Evolutionary conservation across 2,329 filamentous ascomycete genomes (phyloP).

Genomic region (Colletotrichum graminicola): DNA sequence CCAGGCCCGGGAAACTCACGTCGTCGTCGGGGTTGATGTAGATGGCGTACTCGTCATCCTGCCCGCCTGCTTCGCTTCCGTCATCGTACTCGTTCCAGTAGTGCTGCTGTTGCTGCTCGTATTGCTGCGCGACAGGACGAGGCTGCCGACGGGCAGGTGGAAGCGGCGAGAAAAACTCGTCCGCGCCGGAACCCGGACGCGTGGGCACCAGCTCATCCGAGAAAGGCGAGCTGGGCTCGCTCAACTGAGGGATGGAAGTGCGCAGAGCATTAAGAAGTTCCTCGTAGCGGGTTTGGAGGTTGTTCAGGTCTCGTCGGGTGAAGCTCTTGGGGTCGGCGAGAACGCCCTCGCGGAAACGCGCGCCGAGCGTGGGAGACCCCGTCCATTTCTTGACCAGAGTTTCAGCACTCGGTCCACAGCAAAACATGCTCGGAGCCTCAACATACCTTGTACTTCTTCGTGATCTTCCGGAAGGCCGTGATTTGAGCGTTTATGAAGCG

Average conservation of each 20-base stretch:
- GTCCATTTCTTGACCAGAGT: conserved; percentile 78
- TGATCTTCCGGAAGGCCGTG: conserved; percentile 82
- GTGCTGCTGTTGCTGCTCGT: conserved; percentile 49
- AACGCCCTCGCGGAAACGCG: conserved; percentile 75
- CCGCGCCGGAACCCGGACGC: conserved; percentile 37
- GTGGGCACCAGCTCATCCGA: conserved; percentile 45
- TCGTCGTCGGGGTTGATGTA: conserved; percentile 79
- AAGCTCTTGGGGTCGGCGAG: conserved; percentile 78
- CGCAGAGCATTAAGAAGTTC: conserved; percentile 63
- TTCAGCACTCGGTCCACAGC: conserved; percentile 9
- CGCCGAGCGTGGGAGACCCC: conserved; percentile 73
- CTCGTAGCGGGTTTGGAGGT: conserved; percentile 64
- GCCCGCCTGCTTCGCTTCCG: conserved; percentile 75
- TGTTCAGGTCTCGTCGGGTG: conserved; percentile 72
- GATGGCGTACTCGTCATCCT: conserved; percentile 74
- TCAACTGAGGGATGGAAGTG: conserved; percentile 57
- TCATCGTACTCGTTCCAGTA: conserved; percentile 94
- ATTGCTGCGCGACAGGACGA: conserved; percentile 45
- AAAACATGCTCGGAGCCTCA: not conserved
- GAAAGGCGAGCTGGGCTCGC: conserved; percentile 56
- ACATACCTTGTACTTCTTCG: conserved; percentile 84
- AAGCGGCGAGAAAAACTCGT: conserved; percentile 34
- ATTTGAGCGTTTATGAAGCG: conserved; percentile 81
- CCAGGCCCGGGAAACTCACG: conserved; percentile 71
- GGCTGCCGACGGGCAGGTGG: conserved; percentile 43